Conservation (phyloP, 148 eudicot species). For the Camellia japonica region DNA sequence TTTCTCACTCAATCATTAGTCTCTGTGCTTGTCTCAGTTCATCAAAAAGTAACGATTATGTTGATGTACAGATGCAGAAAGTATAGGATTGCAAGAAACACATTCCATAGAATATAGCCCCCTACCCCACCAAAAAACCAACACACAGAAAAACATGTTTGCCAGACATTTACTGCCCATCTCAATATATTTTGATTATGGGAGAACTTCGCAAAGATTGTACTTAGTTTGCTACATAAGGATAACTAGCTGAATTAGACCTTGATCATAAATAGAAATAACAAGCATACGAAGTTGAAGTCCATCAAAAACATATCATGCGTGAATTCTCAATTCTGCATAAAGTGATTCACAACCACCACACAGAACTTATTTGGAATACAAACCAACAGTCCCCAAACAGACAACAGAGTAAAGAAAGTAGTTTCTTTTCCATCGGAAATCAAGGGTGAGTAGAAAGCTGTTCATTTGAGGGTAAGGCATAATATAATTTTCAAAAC, state of each 20-base stretch:
- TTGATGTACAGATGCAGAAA: background rate
- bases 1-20: no score
- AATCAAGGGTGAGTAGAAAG: background rate
- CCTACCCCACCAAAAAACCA: no score
- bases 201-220: background rate
- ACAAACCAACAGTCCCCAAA: background rate
- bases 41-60: background rate
- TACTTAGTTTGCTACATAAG: background rate
- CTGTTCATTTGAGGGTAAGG: background rate
- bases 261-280: background rate
- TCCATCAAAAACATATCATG: background rate
- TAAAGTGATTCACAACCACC: background rate
- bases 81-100: no score
- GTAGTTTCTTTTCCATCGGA: background rate
- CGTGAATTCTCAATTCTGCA: background rate
- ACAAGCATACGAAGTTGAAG: background rate
- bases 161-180: no score
- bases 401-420: background rate
- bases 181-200: background rate
- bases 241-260: background rate
- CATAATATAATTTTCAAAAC: background rate
- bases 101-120: background rate
- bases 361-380: background rate
- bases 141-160: no score
- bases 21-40: background rate